These are phyloP conservation scores for Colletotrichum truncatum DNA, from an alignment of 2,329 filamentous ascomycete species.

Conservation along the genomic window DNA sequence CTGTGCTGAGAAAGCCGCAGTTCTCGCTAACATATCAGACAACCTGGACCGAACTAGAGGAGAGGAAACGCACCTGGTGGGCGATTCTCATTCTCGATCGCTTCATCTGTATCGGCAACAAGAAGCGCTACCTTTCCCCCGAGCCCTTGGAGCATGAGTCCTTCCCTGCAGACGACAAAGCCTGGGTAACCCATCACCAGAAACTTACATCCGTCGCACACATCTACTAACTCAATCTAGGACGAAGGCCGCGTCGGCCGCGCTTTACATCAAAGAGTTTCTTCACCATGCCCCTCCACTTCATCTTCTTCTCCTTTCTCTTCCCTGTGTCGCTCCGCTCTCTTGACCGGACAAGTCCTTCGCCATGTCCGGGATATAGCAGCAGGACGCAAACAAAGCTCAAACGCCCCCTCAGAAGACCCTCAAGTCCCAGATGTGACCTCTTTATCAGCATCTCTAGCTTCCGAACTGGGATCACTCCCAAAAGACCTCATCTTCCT, in stretches of 20 bases:
- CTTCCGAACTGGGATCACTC: background rate
- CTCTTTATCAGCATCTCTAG: background rate
- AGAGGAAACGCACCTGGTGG: constrained; percentile 58
- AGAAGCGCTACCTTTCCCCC: constrained; percentile 33
- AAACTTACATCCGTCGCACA: background rate
- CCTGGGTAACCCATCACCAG: constrained; percentile 43
- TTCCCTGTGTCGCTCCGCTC: constrained; percentile 53
- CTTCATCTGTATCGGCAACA: constrained; percentile 23
- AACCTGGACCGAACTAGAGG: constrained; percentile 58
- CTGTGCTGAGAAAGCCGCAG: background rate
- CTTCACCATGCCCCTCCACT: constrained; percentile 53
- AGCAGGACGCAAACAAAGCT: constrained; percentile 3
- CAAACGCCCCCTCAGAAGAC: background rate
- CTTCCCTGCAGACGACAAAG: constrained; percentile 47
- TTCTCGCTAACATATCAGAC: constrained; percentile 33
- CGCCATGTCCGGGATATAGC: constrained; percentile 37
- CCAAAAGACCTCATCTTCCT: constrained; percentile 16
- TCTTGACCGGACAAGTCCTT: constrained; percentile 45
- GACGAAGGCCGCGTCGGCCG: constrained; percentile 45
- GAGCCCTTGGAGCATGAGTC: constrained; percentile 34
- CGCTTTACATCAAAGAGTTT: constrained; percentile 40
- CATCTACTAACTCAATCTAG: constrained; percentile 33
- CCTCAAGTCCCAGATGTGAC: background rate
- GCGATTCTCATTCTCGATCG: constrained; percentile 54
- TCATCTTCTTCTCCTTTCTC: constrained; percentile 56